Evolutionary conservation across 768 basidiomycete genomes (phyloP).

Genomic region (Naganishia onofrii): DNA sequence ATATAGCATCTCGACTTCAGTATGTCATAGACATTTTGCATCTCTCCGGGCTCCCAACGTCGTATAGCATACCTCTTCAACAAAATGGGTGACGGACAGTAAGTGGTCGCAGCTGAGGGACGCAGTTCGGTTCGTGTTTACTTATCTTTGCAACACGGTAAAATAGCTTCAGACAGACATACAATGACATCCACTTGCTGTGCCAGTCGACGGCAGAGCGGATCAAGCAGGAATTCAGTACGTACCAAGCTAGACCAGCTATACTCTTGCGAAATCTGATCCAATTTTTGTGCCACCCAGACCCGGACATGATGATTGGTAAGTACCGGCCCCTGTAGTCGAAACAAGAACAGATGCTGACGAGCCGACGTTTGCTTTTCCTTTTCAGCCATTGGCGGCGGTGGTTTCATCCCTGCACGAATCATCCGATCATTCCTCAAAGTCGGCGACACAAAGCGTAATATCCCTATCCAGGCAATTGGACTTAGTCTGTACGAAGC

Average conservation of each 20-base stretch:
- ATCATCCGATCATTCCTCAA: slow-evolving; percentile 88
- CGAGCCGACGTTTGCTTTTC: background rate
- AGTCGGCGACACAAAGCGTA: slow-evolving; percentile 65
- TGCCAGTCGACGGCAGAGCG: slow-evolving; percentile 66
- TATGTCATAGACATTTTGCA: too few relatives aligned
- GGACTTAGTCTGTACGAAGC: slow-evolving; percentile 93
- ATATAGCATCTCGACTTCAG: too few relatives aligned
- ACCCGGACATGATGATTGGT: slow-evolving; percentile 34
- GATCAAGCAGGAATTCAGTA: slow-evolving; percentile 70
- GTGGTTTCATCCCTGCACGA: slow-evolving; percentile 93
- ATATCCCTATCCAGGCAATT: slow-evolving; percentile 91
- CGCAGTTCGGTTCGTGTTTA: background rate
- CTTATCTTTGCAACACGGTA: background rate
- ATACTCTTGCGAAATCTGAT: background rate
- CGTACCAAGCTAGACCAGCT: slow-evolving; percentile 20
- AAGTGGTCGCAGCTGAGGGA: background rate
- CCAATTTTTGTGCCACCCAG: background rate
- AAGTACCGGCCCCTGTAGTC: background rate
- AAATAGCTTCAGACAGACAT: slow-evolving; percentile 62
- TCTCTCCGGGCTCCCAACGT: too few relatives aligned
- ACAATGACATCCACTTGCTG: slow-evolving; percentile 85
- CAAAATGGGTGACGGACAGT: slow-evolving; percentile 26
- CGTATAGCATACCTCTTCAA: background rate
- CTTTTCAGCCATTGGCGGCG: slow-evolving; percentile 50
- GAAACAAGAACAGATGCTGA: background rate